Evolutionary conservation across 768 basidiomycete species (phyloP).

Genomic region (Lentinula sp.): DNA sequence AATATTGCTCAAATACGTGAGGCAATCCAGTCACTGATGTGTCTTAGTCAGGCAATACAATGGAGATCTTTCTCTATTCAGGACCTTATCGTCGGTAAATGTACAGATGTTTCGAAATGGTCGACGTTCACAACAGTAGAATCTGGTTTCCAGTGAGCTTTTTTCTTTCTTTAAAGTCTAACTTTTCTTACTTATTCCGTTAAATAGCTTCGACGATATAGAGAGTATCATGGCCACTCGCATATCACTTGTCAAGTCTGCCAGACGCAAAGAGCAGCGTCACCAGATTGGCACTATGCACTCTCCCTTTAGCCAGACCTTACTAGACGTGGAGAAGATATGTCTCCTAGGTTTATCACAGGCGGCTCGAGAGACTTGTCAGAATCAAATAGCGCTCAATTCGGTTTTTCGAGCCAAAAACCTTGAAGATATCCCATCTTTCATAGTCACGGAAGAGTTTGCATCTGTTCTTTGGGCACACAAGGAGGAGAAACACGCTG

Average conservation of each 20-base stretch:
- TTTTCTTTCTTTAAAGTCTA: background rate
- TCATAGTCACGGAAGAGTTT: conserved; percentile 71
- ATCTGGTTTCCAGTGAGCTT: conserved; percentile 58
- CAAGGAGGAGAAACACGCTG: conserved; percentile 79
- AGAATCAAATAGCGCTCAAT: conserved; percentile 82
- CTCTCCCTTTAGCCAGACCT: conserved; percentile 41
- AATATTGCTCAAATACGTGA: conserved; percentile 72
- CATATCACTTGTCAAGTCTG: conserved; percentile 72
- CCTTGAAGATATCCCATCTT: conserved; percentile 38
- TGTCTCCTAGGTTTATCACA: conserved; percentile 69
- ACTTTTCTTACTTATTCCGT: conserved; percentile 8
- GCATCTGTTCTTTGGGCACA: conserved; percentile 88
- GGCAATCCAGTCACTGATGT: conserved; percentile 69
- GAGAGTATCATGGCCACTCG: conserved; percentile 81
- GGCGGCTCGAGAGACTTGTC: conserved; percentile 62
- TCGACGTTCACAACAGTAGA: conserved; percentile 41
- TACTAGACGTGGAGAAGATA: conserved; percentile 58
- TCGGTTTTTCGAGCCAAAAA: conserved; percentile 72
- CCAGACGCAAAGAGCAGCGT: conserved; percentile 62
- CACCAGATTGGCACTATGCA: conserved; percentile 69
- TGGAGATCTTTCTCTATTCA: conserved; percentile 46
- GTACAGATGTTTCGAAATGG: conserved; percentile 29
- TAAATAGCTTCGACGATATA: conserved; percentile 60
- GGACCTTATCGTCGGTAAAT: conserved; percentile 24
- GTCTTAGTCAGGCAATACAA: conserved; percentile 65